Evolutionary conservation across 2,329 filamentous ascomycete species (phyloP), one percentile per base, ranked within the genome.

Genomic region (Talaromyces sp.): DNA sequence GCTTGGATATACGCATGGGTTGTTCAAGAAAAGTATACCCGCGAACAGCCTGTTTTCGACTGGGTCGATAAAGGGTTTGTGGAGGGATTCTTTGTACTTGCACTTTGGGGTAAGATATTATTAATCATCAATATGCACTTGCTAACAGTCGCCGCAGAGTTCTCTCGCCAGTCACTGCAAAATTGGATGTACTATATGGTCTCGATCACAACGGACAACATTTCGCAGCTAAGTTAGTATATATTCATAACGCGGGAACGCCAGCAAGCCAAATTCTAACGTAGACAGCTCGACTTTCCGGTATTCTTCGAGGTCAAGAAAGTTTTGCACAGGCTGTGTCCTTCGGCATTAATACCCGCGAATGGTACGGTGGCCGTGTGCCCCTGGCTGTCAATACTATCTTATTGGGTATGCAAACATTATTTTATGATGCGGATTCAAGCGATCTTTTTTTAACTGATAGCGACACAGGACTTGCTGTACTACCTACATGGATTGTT

Each of bases 101-200:
- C 81, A 0, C 72, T 82, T 0, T 82, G 80, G 81, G 70, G 42
- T 47, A 23, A 23, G 42, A 9, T 23, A 23, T 23, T 23, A 18
- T 47, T 23, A 76, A 68, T 52, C 60, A 67, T 57, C 31, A n/a
- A 33, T 65, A 65, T 47, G 66, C 18, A 4, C 14, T 12, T 4
- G 18, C 12, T 27, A 0, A 16, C 27, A 6, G 50, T 52, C 34
- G 28, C 68, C 67, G n/a, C 42, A 47, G 42, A 69, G 58, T 84
- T 84, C 64, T 73, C 82, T 2, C 74, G 81, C 2, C 82, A 85
- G 66, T 74, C 80, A 0, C 68, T 84, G 23, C 82, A 85, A 67
- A 85, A 84, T 59, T 85, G 81, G 81, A 73, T 85, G 0, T 85
- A 85, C 64, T 85, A 84, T 65, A 72, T 85, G 18, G 71, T 85